These are phyloP conservation scores for Trichoderma simmonsii DNA, from an alignment of 2,329 filamentous ascomycete species.

Conservation along the genomic window DNA sequence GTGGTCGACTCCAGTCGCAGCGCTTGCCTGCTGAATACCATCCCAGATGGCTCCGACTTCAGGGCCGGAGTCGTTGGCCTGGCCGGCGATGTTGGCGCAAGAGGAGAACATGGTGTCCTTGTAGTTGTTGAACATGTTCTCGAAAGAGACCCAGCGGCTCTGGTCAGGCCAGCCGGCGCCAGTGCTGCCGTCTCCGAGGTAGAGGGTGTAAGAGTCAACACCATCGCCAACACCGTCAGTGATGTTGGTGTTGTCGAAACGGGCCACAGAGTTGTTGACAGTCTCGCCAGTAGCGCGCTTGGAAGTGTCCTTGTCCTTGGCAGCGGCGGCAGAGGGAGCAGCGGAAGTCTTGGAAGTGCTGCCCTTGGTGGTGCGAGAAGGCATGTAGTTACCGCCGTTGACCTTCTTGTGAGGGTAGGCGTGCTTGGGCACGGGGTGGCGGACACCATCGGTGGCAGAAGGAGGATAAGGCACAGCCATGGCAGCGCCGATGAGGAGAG, in stretches of 20 bases:
- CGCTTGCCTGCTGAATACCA: conserved; percentile 30
- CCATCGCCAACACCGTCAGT: conserved; percentile 23
- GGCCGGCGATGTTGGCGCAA: conserved; percentile 16
- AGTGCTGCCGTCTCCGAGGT: conserved; percentile 14
- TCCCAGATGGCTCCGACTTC: conserved; percentile 20
- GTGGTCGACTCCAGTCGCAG: conserved; percentile 35
- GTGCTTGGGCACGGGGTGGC: background rate
- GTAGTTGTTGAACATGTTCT: conserved; percentile 26
- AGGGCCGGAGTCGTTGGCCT: conserved; percentile 11
- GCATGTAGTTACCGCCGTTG: conserved; percentile 10
- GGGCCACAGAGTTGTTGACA: conserved; percentile 1
- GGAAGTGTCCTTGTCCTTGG: background rate
- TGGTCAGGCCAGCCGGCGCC: conserved; percentile 16
- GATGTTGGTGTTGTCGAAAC: conserved; percentile 17
- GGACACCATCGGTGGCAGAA: background rate
- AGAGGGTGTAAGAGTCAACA: conserved; percentile 29
- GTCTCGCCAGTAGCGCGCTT: conserved; percentile 6
- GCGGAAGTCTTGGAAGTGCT: background rate
- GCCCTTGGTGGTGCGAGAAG: background rate
- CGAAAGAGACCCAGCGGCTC: conserved; percentile 16
- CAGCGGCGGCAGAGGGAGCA: background rate
- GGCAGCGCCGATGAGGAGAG: conserved; percentile 12
- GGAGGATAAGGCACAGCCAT: conserved; percentile 16
- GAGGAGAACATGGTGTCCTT: conserved; percentile 20
- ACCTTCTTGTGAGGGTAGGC: conserved; percentile 4